Evolutionary conservation across 2,329 filamentous ascomycete species (phyloP).

Genomic region (Xylariaceae sp.): DNA sequence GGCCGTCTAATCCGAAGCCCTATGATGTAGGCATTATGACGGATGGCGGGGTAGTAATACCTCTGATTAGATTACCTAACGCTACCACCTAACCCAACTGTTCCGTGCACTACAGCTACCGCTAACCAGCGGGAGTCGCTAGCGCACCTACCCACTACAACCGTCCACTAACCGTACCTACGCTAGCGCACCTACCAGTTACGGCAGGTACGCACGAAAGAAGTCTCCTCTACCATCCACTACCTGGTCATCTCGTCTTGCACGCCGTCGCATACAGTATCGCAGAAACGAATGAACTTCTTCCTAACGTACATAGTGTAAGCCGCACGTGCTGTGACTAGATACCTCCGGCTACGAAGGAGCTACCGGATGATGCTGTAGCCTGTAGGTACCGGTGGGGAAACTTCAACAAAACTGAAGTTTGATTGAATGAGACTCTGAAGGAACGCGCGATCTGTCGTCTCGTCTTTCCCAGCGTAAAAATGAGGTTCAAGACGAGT

Average conservation of each 20-base stretch:
- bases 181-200: neutral
- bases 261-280: no score
- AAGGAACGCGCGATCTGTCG: neutral
- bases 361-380: no score
- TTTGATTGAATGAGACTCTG: neutral
- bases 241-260: no score
- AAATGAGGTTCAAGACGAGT: constrained; percentile 60
- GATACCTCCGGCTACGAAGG: no score
- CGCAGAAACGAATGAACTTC: no score
- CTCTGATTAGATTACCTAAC: neutral
- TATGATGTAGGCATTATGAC: neutral
- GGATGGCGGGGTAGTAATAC: constrained; percentile 1
- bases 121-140: neutral
- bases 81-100: neutral
- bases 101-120: neutral
- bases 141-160: neutral
- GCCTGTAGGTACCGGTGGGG: no score
- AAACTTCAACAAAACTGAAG: neutral
- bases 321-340: no score
- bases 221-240: neutral
- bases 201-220: neutral
- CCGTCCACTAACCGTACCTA: neutral
- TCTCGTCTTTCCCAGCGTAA: neutral
- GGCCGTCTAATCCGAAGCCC: neutral
- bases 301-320: no score